A percentile compares a stretch with the other conserved stretches of the same genome.
Evolutionary conservation across 305 asterid genomes (phyloP).

Genomic region (Nicotiana rustica): DNA sequence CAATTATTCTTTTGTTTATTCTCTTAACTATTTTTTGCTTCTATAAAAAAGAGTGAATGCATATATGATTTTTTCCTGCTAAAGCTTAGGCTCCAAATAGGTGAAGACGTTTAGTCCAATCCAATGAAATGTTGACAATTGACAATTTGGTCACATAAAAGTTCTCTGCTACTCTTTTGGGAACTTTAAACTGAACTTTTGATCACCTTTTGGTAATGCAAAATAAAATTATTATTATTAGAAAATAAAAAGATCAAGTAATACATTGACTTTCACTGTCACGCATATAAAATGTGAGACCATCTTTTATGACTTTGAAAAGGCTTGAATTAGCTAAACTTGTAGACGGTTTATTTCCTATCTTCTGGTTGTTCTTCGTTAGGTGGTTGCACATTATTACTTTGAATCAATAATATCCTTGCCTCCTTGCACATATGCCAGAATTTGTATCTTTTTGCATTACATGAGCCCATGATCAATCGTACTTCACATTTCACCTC

Average conservation of each 20-base stretch:
- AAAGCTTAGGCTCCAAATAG: constrained; percentile 2
- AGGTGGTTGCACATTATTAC: constrained; percentile 16
- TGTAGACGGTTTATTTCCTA: constrained; percentile 20
- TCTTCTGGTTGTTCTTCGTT: not conserved
- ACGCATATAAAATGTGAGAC: not conserved
- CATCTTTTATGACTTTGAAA: constrained; percentile 11
- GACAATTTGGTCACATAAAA: not conserved
- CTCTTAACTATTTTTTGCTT: constrained; percentile 3
- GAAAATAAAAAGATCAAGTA: constrained; percentile 10
- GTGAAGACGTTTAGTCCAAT: not conserved
- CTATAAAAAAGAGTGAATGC: not conserved
- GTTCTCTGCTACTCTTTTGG: not conserved
- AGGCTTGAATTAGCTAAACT: constrained; percentile 9
- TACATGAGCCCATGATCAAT: constrained; percentile 18
- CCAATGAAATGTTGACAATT: not conserved
- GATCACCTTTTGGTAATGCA: not conserved
- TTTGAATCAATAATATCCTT: not conserved
- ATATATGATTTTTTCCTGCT: not conserved
- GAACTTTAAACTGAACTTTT: constrained; percentile 23
- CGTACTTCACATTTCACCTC: not conserved
- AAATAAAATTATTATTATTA: not conserved
- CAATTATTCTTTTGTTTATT: constrained; percentile 8
- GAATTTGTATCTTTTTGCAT: not conserved
- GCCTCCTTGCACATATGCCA: constrained; percentile 12
- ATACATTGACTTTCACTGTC: not conserved